A percentile compares a stretch with the other conserved stretches of the same genome.
phyloP scores from a whole-genome alignment of 2,329 filamentous ascomycete genomes.

The Neurospora crassa region DNA sequence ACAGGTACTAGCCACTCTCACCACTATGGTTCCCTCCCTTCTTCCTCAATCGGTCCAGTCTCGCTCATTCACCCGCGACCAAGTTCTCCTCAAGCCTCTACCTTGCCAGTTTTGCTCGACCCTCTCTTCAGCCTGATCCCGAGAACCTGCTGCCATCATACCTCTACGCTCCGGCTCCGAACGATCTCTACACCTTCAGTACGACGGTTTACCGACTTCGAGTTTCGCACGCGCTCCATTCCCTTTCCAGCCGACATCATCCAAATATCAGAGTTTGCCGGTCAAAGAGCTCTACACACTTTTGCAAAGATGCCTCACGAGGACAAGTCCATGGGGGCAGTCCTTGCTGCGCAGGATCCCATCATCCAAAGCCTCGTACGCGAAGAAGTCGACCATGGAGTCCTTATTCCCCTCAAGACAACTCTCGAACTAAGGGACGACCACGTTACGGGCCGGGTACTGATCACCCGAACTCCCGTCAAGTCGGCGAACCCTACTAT shows the following conservation, averaged over 20 bases:
- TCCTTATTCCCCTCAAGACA: slow-evolving; percentile 55
- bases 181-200: background rate
- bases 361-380: slow-evolving; percentile 24
- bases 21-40: background rate
- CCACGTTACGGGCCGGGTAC: slow-evolving; percentile 50
- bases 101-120: background rate
- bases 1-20: background rate
- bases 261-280: background rate
- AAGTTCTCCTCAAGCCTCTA: background rate
- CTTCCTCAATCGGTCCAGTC: background rate
- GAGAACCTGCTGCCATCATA: background rate
- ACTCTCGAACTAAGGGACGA: slow-evolving; percentile 53
- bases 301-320: slow-evolving; percentile 14
- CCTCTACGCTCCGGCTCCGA: background rate
- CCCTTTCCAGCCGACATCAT: background rate
- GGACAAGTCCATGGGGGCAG: slow-evolving; percentile 13
- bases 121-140: background rate
- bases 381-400: slow-evolving; percentile 31
- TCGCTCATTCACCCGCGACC: background rate
- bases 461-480: slow-evolving; percentile 62
- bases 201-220: background rate
- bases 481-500: slow-evolving; percentile 64
- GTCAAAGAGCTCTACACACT: background rate
- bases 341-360: slow-evolving; percentile 23
- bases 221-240: background rate